Conservation (phyloP, 768 basidiomycete genomes). For the Psilocybe cubensis region DNA sequence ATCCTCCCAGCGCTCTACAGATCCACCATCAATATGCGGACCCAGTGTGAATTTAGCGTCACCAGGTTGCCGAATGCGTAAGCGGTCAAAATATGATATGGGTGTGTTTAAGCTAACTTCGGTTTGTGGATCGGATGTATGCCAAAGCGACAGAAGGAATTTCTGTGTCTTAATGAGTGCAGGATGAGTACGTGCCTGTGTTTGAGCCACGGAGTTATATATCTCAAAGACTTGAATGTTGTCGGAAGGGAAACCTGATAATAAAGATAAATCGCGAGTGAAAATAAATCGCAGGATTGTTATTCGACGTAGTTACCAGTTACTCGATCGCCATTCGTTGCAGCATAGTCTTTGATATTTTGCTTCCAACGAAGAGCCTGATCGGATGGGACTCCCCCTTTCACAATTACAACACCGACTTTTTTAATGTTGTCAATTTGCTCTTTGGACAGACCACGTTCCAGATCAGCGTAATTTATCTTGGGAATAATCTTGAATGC, state of each 20-base stretch:
- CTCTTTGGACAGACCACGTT: conserved; percentile 47
- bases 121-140: conserved; percentile 45
- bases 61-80: conserved; percentile 74
- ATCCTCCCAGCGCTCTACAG: conserved; percentile 63
- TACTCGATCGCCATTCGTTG: conserved; percentile 46
- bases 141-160: conserved; percentile 63
- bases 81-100: conserved; percentile 77
- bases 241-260: conserved; percentile 65
- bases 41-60: conserved; percentile 70
- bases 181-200: conserved; percentile 70
- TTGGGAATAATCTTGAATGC: conserved; percentile 51
- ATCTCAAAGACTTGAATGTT: conserved; percentile 77
- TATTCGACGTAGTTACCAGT: conserved; percentile 53
- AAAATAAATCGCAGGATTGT: not conserved
- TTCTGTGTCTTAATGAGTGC: conserved; percentile 59
- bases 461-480: conserved; percentile 47
- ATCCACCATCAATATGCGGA: conserved; percentile 59
- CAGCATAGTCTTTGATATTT: conserved; percentile 56
- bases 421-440: conserved; percentile 48
- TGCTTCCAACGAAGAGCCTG: conserved; percentile 65
- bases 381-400: conserved; percentile 52
- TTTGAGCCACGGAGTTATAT: conserved; percentile 69
- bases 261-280: not conserved
- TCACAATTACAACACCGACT: conserved; percentile 59
- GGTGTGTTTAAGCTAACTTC: conserved; percentile 56